Base-by-base conservation (phyloP, 1,139 yeast genomes). In the Kodamaea anthophila region DNA sequence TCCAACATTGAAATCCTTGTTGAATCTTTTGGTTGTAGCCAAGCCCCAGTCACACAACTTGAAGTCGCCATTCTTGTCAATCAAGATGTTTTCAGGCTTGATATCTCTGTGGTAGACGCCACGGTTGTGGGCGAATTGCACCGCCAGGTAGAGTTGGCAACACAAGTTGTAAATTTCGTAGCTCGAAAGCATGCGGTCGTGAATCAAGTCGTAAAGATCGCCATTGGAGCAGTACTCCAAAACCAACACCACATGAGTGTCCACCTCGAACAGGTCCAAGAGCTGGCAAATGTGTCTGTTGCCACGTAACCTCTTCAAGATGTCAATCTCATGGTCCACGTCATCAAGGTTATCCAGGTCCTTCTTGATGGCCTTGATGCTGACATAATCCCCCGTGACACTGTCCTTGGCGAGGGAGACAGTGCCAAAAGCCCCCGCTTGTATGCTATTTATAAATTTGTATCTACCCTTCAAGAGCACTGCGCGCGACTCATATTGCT, bases 31-130 rank as follows among this genome's bases (percentile, higher is more conserved):
- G 29, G 51, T 50, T 2, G 77, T 69, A 16, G 76, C 62, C 36
- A 72, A 58, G 4, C 78, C 78, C 77, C 77, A 72, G 49, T 72
- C 77, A 46, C 77, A 70, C 31, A 72, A 47, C 51, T 71, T 71
- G 34, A 68, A 60, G 32, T 58, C 46, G 26, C 66, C 68, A 32
- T 53, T 42, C 30, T 47, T 50, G 32, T 54, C 55, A 34, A 71
- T 53, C 35, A 72, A 53, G 30, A 72, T 60, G 39, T 72, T 72
- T 42, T 72, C 78, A 1, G 77, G 77, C 45, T 72, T 72, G 26
- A 72, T 53, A 47, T 72, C 78, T 29, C 78, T 58, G 46, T 72
- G 78, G 46, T 58, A 71, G 18, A 72, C 53, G 2, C 70, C 67
- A 30, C 49, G 48, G 4, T 58, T 45, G 43, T 72, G 77, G 18